Evolutionary conservation across 345 rosid genomes (phyloP), one percentile per base, ranked within the genome.

Genomic region (Lagerstroemia speciosa): DNA sequence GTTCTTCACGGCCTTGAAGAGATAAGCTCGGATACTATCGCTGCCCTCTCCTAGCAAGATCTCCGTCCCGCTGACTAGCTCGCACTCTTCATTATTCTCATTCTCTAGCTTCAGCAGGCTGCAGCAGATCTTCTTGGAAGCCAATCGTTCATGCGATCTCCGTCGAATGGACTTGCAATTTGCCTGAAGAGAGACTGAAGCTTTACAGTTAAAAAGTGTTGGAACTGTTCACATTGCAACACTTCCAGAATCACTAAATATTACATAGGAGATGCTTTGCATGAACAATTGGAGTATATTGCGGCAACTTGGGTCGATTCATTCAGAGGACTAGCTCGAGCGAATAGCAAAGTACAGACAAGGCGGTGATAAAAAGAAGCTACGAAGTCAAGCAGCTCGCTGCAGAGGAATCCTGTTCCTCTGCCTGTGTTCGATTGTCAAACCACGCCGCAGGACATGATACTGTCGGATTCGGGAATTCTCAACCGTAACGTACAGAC

Each of bases 1-100:
- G 64, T 93, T 93, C 70, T 93, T 93, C 67, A 93, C 93, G 15
- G 97, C 93, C 67, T 78, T 93, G 66, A 82, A 83, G 53, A 93
- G 83, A 76, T 82, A 85, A 58, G 95, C 93, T 36, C 64, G 75
- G 74, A 93, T 82, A 68, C 77, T 67, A 72, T 88, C 90, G 33
- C 11, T 72, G 17, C 82, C 83, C 45, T 85, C 88, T 24, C 88
- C 88, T 10, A 87, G 65, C 37, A 87, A 84, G 43, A 93, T 67
- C 76, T 88, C 97, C 16, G 68, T 70, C 69, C 97, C 90, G 43
- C 70, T 85, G 36, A 90, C 96, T 5, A 93, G 74, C 77, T 90
- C 98, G 32, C 97, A 90, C 24, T 87, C 78, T 75, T 92, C 93
- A 41, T 91, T 93, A 62, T 83, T 65, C 48, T 69, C 82, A 24